Evolutionary conservation across 2,329 filamentous ascomycete genomes (phyloP).

Genomic region (Penicillium sp.): DNA sequence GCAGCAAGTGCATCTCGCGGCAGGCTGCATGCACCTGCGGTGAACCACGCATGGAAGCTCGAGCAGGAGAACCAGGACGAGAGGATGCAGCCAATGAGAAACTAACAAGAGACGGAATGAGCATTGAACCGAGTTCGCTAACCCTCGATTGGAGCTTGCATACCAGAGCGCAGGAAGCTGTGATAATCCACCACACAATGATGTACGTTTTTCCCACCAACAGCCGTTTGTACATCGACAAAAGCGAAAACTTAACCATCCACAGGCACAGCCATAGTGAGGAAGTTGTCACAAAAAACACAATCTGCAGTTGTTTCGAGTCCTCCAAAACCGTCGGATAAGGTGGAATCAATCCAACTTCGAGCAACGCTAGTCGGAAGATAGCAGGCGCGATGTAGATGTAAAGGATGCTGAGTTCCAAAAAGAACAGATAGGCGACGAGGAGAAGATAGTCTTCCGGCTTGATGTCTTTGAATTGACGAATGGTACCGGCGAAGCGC

Average conservation of each 20-base stretch:
- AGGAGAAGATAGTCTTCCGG: conserved; percentile 33
- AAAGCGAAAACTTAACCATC: conserved; percentile 45
- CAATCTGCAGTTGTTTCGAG: conserved; percentile 33
- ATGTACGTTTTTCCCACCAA: conserved; percentile 37
- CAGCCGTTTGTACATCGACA: conserved; percentile 44
- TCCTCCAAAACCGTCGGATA: conserved; percentile 32
- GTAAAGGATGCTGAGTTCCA: conserved; percentile 35
- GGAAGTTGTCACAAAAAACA: conserved; percentile 44
- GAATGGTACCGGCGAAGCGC: conserved; percentile 19
- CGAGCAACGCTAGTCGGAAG: conserved; percentile 33
- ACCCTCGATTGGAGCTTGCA: neutral
- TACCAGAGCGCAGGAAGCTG: conserved; percentile 28
- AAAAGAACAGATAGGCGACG: conserved; percentile 31
- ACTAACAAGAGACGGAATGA: conserved; percentile 29
- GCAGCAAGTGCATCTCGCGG: conserved; percentile 33
- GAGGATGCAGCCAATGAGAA: conserved; percentile 41
- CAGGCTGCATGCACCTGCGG: conserved; percentile 28
- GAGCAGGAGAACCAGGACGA: conserved; percentile 38
- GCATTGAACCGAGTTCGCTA: neutral
- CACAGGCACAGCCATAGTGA: conserved; percentile 45
- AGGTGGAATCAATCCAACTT: conserved; percentile 17
- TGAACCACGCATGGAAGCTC: conserved; percentile 42
- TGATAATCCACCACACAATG: conserved; percentile 38
- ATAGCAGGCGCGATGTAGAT: conserved; percentile 39
- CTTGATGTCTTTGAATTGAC: conserved; percentile 20